These are phyloP conservation scores for Podila epigama DNA, from an alignment of 192 early-diverging fungal species.

Conservation along the genomic window DNA sequence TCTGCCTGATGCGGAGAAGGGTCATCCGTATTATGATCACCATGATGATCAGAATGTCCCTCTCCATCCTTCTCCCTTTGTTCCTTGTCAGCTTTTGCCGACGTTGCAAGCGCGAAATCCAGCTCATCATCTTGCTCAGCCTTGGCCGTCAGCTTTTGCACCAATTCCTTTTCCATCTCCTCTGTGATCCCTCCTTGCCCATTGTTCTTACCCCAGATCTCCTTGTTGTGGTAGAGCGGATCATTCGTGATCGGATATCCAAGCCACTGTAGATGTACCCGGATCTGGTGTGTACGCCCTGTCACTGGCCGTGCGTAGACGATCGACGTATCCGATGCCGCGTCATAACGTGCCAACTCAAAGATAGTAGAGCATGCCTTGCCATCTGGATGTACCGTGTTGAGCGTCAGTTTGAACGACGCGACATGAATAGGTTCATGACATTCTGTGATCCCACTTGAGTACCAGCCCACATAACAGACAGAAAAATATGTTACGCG, in stretches of 20 bases:
- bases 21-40: too few species aligned
- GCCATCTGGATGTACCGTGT: slow-evolving; percentile 83
- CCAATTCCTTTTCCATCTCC: slow-evolving; percentile 24
- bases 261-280: slow-evolving; percentile 93
- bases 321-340: slow-evolving; percentile 63
- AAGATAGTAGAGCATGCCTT: slow-evolving; percentile 88
- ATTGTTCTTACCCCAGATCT: slow-evolving; percentile 71
- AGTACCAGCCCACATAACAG: not conserved
- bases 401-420: slow-evolving; percentile 88
- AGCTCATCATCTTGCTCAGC: slow-evolving; percentile 32
- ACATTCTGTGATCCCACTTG: slow-evolving; percentile 67
- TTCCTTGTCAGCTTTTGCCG: slow-evolving; percentile 17
- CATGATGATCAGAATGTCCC: not conserved
- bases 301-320: slow-evolving; percentile 86
- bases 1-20: too few species aligned
- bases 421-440: slow-evolving; percentile 85
- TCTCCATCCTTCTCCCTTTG: slow-evolving; percentile 17
- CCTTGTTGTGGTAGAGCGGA: slow-evolving; percentile 82
- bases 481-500: not conserved
- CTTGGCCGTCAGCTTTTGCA: slow-evolving; percentile 35
- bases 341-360: slow-evolving; percentile 67
- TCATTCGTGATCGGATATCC: slow-evolving; percentile 96
- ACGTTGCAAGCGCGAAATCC: slow-evolving; percentile 12
- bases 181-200: slow-evolving; percentile 59
- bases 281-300: slow-evolving; percentile 96